Percentiles rank a stretch among this genome's conserved stretches.
phyloP scores from a whole-genome alignment of 2,329 filamentous ascomycete genomes.

The Pyricularia pennisetigena region DNA sequence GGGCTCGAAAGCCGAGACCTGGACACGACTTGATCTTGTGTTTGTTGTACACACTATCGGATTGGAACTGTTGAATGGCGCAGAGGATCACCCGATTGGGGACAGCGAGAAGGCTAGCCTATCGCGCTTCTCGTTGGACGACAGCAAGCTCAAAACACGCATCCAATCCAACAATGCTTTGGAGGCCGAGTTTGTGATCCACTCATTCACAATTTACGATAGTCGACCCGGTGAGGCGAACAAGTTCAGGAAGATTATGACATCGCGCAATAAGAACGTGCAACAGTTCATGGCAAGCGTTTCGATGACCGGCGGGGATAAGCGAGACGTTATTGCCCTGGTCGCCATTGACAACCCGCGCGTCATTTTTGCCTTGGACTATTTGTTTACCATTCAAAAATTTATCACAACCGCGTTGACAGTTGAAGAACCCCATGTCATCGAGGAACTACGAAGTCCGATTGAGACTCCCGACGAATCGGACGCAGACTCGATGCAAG shows the following conservation, averaged over 20 bases:
- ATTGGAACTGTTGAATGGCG: constrained; percentile 73
- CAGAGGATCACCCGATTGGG: constrained; percentile 67
- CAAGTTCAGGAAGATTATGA: constrained; percentile 98
- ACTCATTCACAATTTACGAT: constrained; percentile 91
- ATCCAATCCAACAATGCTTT: constrained; percentile 88
- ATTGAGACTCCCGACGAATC: constrained; percentile 49
- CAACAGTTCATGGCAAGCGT: constrained; percentile 98
- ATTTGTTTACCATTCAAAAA: constrained; percentile 79
- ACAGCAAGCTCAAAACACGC: constrained; percentile 81
- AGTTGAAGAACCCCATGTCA: constrained; percentile 43
- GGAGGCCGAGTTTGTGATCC: constrained; percentile 86
- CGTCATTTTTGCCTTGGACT: constrained; percentile 92
- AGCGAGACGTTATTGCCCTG: constrained; percentile 78
- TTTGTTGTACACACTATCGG: constrained; percentile 86
- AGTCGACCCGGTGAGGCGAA: constrained; percentile 83
- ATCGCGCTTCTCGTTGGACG: constrained; percentile 88
- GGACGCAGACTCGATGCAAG: constrained; percentile 47
- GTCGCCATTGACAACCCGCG: constrained; percentile 90
- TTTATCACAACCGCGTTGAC: constrained; percentile 69
- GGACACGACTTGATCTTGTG: constrained; percentile 88
- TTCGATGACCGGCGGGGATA: constrained; percentile 77
- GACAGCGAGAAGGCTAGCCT: constrained; percentile 71
- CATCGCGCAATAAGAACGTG: constrained; percentile 84
- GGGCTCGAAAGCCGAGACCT: constrained; percentile 57
- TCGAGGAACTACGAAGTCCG: constrained; percentile 42